A percentile compares a stretch with the other conserved stretches of the same genome.
Conservation (phyloP, 139 green algal genomes). For the Chlorella sp. region DNA sequence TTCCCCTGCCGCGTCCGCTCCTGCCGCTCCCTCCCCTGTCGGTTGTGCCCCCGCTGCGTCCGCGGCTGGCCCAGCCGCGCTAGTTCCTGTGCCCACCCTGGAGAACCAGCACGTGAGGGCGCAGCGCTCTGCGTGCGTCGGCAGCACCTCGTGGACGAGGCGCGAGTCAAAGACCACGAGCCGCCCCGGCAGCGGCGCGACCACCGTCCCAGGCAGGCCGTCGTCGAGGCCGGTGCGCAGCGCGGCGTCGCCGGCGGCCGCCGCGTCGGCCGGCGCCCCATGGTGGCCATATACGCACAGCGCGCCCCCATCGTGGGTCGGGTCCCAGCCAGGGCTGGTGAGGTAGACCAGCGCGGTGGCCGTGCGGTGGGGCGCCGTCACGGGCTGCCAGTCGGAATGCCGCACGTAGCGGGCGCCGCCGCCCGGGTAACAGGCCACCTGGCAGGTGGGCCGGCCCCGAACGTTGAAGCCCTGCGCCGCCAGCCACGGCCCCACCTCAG, state of each 20-base stretch:
- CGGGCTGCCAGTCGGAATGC: slow-evolving; percentile 59
- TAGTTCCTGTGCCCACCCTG: no score
- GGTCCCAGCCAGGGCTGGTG: slow-evolving; percentile 30
- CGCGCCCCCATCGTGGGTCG: not conserved
- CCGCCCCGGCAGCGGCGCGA: slow-evolving; percentile 55
- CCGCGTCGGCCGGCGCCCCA: not conserved
- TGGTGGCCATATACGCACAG: slow-evolving; percentile 18
- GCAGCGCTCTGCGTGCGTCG: slow-evolving; percentile 43
- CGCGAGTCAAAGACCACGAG: slow-evolving; percentile 71
- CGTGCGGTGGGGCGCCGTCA: slow-evolving; percentile 41
- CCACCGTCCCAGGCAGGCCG: slow-evolving; percentile 21
- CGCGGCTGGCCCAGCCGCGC: not conserved
- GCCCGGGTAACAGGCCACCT: slow-evolving; percentile 75
- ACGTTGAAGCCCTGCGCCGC: slow-evolving; percentile 44
- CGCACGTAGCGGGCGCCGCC: slow-evolving; percentile 67
- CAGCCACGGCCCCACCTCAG: slow-evolving; percentile 22
- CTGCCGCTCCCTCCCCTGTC: not conserved
- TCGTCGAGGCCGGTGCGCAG: slow-evolving; percentile 18
- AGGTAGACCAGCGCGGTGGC: slow-evolving; percentile 76
- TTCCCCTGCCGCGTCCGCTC: not conserved
- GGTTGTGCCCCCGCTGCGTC: not conserved
- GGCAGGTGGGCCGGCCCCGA: slow-evolving; percentile 51
- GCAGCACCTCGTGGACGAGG: slow-evolving; percentile 75
- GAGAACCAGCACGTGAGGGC: slow-evolving; percentile 74
- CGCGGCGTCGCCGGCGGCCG: not conserved